Base-by-base conservation (phyloP, 352 stramenopile species). In the Phytophthora citricola region DNA sequence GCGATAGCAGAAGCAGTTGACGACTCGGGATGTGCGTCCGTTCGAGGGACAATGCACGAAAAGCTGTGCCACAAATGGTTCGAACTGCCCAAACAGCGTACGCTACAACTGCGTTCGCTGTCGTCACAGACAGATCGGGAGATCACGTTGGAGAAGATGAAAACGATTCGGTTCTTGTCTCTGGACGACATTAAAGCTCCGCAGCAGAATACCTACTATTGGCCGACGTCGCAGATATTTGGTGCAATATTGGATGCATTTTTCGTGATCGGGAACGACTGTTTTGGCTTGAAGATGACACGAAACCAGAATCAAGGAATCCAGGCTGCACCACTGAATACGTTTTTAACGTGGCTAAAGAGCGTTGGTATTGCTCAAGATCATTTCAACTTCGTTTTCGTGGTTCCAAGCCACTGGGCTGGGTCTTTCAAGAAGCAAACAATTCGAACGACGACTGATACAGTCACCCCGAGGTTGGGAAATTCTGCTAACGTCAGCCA, bases 11-110 rank as follows among this genome's bases (percentile, higher is more conserved):
- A 67, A 17, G 20, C 29, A n/a, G 27, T 46, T 47, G 29, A 10
- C 29, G 63, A 71, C 52, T 67, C 44, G 4, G 15, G n/a, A 17
- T 43, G 12, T 15, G 6, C 11, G 5, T 17, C 49, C n/a, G 49
- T 59, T 58, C 63, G 56, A 44, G 38, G 24, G 44, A 17, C 59
- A 26, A 31, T 58, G 63, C 29, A 67, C 39, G 41, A 72, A 26
- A 53, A 62, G 49, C 43, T 69, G 1, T 69, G 60, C 44, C 50
- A 57, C 15, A 43, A n/a, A 67, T 67, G 59, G 49, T 48, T 67
- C 29, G 29, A 34, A 34, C 29, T 34, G 9, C 5, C 29, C 9
- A 34, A 10, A 34, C 7, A 34, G 29, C 29, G 29, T 10, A 34
- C 9, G 9, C 9, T 34, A 26, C 24, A 26, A 26, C 24, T 26